Evolutionary conservation across 768 basidiomycete genomes (phyloP).

Genomic region (Rhizopogon vulgaris): DNA sequence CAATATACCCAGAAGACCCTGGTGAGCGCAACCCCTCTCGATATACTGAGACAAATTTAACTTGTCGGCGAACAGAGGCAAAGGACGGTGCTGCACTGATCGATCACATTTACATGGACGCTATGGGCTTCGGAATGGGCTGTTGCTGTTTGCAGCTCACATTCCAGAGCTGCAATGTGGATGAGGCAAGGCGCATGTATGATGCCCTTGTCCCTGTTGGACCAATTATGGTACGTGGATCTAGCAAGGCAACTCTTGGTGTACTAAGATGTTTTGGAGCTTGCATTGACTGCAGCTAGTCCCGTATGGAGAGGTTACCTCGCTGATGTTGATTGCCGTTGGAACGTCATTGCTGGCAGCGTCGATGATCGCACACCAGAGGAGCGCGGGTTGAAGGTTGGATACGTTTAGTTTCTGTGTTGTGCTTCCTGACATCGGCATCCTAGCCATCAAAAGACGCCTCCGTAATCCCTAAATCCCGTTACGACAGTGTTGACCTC

Average conservation of each 20-base stretch:
- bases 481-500: conserved; percentile 93
- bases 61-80: conserved; percentile 51
- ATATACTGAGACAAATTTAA: conserved; percentile 2
- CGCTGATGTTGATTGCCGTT: conserved; percentile 95
- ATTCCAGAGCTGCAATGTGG: conserved; percentile 93
- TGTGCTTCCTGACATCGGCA: conserved; percentile 1
- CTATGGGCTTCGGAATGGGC: conserved; percentile 99
- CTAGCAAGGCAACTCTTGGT: neutral
- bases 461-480: conserved; percentile 86
- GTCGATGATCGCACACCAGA: conserved; percentile 96
- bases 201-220: conserved; percentile 94
- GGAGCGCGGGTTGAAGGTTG: conserved; percentile 83
- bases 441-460: conserved; percentile 73
- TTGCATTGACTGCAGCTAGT: conserved; percentile 91
- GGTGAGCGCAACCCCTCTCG: conserved; percentile 41
- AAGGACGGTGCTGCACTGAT: conserved; percentile 81
- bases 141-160: conserved; percentile 97
- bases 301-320: conserved; percentile 93
- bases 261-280: conserved; percentile 38
- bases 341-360: conserved; percentile 98
- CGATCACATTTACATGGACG: conserved; percentile 96
- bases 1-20: conserved; percentile 77
- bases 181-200: conserved; percentile 88
- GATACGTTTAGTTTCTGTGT: conserved; percentile 4
- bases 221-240: conserved; percentile 76